phyloP scores from a whole-genome alignment of 805 yeast genomes.

The Nakazawaea ambrosiae region DNA sequence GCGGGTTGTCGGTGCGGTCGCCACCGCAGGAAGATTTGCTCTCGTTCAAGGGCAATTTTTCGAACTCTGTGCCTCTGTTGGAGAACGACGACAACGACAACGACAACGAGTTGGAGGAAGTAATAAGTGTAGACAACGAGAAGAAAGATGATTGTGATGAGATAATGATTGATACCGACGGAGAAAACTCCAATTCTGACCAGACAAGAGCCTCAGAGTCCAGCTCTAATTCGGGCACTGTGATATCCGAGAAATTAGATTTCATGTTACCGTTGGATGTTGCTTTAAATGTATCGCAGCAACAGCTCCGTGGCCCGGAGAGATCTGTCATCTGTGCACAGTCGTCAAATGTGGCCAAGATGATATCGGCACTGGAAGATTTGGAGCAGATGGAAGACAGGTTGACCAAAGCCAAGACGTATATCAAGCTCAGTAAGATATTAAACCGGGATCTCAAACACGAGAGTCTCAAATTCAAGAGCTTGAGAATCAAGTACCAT shows the following conservation, averaged over 20 bases:
- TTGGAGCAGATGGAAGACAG: constrained; percentile 1
- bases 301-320: not conserved
- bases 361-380: not conserved
- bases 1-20: constrained; percentile 52
- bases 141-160: constrained; percentile 23
- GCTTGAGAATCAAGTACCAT: constrained; percentile 17
- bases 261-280: constrained; percentile 7
- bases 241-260: constrained; percentile 2
- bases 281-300: not conserved
- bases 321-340: constrained; percentile 4
- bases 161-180: constrained; percentile 17
- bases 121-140: constrained; percentile 14
- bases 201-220: constrained; percentile 10
- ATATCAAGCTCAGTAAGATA: constrained; percentile 11
- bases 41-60: constrained; percentile 19
- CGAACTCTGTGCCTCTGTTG: constrained; percentile 12
- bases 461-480: constrained; percentile 18
- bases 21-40: constrained; percentile 26
- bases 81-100: constrained; percentile 29
- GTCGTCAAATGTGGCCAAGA: constrained; percentile 4
- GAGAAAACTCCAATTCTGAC: constrained; percentile 17
- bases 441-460: constrained; percentile 11
- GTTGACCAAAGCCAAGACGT: constrained; percentile 9
- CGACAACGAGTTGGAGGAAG: constrained; percentile 33
- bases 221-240: not conserved